Percentiles rank a stretch among this genome's conserved stretches.
These are phyloP conservation scores for Besnoitia besnoiti DNA, from an alignment of 169 alveolate species.

Conservation along the genomic window DNA sequence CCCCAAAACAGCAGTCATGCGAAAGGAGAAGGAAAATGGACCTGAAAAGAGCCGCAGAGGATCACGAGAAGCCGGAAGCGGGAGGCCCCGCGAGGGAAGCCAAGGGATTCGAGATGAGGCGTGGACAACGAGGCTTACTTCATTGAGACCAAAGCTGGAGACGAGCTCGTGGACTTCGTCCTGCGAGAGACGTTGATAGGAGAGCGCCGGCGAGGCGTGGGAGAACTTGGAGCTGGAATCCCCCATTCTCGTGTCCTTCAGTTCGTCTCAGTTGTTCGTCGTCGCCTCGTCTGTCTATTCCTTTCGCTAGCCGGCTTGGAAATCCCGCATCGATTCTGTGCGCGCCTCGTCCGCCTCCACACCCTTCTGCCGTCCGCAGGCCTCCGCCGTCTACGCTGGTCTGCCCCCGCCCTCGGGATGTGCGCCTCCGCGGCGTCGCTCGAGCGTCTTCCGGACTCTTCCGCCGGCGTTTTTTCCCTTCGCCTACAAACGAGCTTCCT, in stretches of 20 bases:
- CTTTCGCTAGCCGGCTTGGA: not conserved
- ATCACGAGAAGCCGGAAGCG: not conserved
- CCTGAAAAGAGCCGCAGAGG: not conserved
- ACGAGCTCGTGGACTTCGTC: conserved; percentile 18
- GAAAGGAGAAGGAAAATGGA: not conserved
- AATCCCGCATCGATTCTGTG: no score
- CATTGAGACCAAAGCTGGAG: conserved; percentile 35
- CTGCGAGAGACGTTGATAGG: conserved; percentile 31
- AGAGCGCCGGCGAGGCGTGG: conserved; percentile 14
- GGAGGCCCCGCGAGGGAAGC: not conserved
- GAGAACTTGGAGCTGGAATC: conserved; percentile 30
- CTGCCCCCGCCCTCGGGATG: no score
- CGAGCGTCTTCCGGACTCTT: no score
- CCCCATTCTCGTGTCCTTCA: conserved; percentile 36
- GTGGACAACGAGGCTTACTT: not conserved
- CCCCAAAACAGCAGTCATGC: not conserved
- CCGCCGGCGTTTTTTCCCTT: no score
- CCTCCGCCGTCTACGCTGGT: no score
- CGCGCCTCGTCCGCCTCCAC: no score
- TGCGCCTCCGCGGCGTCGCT: no score
- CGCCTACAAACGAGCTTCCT: no score
- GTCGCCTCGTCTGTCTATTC: not conserved
- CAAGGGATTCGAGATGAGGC: not conserved
- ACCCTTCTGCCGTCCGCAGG: no score
- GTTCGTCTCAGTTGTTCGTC: no score